phyloP scores from a whole-genome alignment of 306 rosid genomes.

The Gastrolobium villosum region DNA sequence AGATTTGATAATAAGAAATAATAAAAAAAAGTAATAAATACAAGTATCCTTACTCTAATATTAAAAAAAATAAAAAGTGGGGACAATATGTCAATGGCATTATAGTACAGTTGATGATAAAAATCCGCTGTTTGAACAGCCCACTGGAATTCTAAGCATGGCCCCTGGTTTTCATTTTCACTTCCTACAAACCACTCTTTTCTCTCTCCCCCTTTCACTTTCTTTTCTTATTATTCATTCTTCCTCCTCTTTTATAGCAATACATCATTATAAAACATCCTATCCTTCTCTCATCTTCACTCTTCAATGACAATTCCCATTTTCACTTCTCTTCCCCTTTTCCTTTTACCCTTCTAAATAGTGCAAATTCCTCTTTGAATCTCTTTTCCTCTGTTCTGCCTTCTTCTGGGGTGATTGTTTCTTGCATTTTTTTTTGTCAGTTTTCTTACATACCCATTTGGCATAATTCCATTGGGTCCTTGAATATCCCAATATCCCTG shows the following conservation, averaged over 20 bases:
- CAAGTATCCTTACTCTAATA: too few relatives aligned
- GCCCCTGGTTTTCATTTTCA: conserved; percentile 95
- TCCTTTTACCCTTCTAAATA: conserved; percentile 34
- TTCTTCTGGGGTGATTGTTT: neutral
- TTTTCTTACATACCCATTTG: conserved; percentile 36
- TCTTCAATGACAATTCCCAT: conserved; percentile 43
- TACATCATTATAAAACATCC: neutral
- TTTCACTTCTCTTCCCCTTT: conserved; percentile 45
- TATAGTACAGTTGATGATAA: conserved; percentile 6
- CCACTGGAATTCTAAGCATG: conserved; percentile 79
- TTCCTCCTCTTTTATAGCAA: conserved; percentile 52
- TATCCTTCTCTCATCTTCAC: neutral
- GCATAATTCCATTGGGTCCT: neutral
- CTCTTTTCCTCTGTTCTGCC: conserved; percentile 44
- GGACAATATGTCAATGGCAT: neutral
- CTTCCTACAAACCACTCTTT: conserved; percentile 62
- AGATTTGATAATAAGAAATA: too few relatives aligned
- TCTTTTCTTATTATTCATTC: conserved; percentile 32
- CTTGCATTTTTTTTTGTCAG: neutral
- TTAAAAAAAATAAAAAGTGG: neutral
- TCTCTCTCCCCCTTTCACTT: conserved; percentile 48
- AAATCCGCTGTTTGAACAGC: conserved; percentile 85
- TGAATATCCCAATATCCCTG: neutral
- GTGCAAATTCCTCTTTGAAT: conserved; percentile 40
- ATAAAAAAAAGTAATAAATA: too few relatives aligned